phyloP scores from a whole-genome alignment of 495 filamentous ascomycete species.

The Aspergillus saccharolyticus region DNA sequence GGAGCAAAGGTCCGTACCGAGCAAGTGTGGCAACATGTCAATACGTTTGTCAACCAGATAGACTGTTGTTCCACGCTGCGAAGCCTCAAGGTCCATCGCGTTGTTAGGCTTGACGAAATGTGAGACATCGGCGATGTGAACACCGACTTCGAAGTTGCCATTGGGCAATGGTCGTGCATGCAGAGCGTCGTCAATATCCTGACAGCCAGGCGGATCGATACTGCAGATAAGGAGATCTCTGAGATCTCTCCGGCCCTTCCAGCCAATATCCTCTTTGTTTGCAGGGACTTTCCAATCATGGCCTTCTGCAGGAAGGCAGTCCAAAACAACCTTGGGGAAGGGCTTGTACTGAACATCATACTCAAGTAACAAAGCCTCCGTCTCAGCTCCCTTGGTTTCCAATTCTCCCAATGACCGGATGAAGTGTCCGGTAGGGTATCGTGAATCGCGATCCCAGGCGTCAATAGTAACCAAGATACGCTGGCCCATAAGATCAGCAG shows the following conservation, averaged over 20 bases:
- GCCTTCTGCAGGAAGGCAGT: slow-evolving; percentile 86
- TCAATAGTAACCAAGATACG: slow-evolving; percentile 94
- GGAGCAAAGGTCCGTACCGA: slow-evolving; percentile 94
- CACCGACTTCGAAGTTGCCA: slow-evolving; percentile 92
- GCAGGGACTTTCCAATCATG: slow-evolving; percentile 90
- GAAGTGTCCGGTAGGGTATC: slow-evolving; percentile 91
- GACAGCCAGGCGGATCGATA: slow-evolving; percentile 92
- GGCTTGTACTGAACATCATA: slow-evolving; percentile 97
- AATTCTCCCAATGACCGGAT: slow-evolving; percentile 88
- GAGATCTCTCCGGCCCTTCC: slow-evolving; percentile 78
- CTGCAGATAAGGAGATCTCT: slow-evolving; percentile 87
- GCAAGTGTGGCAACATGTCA: slow-evolving; percentile 94
- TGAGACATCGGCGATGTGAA: slow-evolving; percentile 98
- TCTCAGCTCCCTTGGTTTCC: slow-evolving; percentile 93
- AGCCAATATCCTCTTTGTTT: slow-evolving; percentile 71
- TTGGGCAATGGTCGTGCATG: slow-evolving; percentile 82
- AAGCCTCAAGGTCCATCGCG: slow-evolving; percentile 93
- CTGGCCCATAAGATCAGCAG: slow-evolving; percentile 79
- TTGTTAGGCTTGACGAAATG: slow-evolving; percentile 97
- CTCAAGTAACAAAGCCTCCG: slow-evolving; percentile 88
- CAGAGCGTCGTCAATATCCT: slow-evolving; percentile 97
- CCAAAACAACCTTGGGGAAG: slow-evolving; percentile 89
- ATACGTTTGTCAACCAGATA: slow-evolving; percentile 99
- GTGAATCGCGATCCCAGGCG: slow-evolving; percentile 85
- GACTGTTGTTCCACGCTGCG: slow-evolving; percentile 89